A percentile compares a stretch with the other conserved stretches of the same genome.
Evolutionary conservation across 495 filamentous ascomycete genomes (phyloP).

Genomic region (Penicillium maclennaniae): DNA sequence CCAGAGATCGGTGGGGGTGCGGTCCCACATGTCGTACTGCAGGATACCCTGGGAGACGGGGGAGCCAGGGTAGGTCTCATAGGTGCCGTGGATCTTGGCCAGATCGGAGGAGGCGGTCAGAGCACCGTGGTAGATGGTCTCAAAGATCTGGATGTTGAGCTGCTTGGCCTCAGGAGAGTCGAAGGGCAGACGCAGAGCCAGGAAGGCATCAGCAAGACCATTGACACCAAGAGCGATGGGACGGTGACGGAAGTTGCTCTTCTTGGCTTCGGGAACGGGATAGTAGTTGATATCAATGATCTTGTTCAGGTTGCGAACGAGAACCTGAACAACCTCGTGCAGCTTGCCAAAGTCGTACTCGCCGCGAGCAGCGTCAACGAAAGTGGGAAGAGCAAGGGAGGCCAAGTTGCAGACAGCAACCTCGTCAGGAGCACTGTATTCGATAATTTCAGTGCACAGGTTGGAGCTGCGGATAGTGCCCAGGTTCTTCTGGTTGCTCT

Average conservation of each 20-base stretch:
- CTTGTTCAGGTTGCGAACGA: conserved; percentile 91
- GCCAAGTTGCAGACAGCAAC: conserved; percentile 98
- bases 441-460: conserved; percentile 96
- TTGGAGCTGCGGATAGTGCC: conserved; percentile 98
- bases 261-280: conserved; percentile 85
- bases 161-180: conserved; percentile 90
- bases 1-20: conserved; percentile 90
- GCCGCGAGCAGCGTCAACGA: conserved; percentile 75
- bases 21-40: conserved; percentile 98
- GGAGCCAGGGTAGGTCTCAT: conserved; percentile 87
- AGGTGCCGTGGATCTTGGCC: conserved; percentile 76
- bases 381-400: conserved; percentile 85
- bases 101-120: conserved; percentile 84
- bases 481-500: conserved; percentile 99
- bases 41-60: conserved; percentile 93
- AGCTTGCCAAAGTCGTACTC: conserved; percentile 92
- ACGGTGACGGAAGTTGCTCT: conserved; percentile 92
- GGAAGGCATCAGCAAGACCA: conserved; percentile 97
- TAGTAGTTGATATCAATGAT: conserved; percentile 98
- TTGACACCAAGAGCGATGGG: conserved; percentile 96
- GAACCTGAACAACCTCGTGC: conserved; percentile 84
- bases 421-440: conserved; percentile 95
- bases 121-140: conserved; percentile 98
- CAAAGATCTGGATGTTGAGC: conserved; percentile 97
- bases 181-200: conserved; percentile 93